Evolutionary conservation across 768 basidiomycete species (phyloP), one percentile per base, ranked within the genome.

Genomic region (Tricholoma hemisulphureum): DNA sequence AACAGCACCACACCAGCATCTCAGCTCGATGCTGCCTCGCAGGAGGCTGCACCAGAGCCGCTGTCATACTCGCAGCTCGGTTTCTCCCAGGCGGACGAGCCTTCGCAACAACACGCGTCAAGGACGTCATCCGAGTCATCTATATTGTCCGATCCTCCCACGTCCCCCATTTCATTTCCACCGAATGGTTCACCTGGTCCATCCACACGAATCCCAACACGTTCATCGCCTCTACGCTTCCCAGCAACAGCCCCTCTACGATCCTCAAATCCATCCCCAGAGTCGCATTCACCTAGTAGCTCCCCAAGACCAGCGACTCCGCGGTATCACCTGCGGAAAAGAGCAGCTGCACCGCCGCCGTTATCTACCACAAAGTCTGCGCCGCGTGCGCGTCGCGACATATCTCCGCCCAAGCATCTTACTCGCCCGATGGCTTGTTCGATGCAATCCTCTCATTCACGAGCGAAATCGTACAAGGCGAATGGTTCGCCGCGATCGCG

Each of bases 11-110:
- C 73, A 2, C 70, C 78, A 28, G 55, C 70, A 9, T 77, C 78
- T 5, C 76, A 77, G 61, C 62, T 76, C 21, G 75, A 79, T 54
- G 61, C 69, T 14, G 62, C 58, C 20, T 73, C 67, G 28, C 75
- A 73, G 43, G 51, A 63, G 55, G 56, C 63, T 2, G 53, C 64
- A 21, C 61, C 65, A 32, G 72, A 71, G 46, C 64, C 74, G 8
- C 58, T 77, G 23, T 71, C 75, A 11, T 77, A 71, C 65, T 74
- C 76, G 10, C 74, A 69, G 39, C 67, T 76, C 50, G 71, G 72
- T 20, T 70, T 75, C 64, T 69, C 67, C 16, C 62, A 62, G 35
- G 35, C 55, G 28, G 48, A 54, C 29, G 20, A 55, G 3, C 28
- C 35, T 18, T 53, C 60, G 37, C 32, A 54, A 8, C 14, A 28